Evolutionary conservation across 2,329 filamentous ascomycete species (phyloP).

Genomic region (Colletotrichum paranaense): DNA sequence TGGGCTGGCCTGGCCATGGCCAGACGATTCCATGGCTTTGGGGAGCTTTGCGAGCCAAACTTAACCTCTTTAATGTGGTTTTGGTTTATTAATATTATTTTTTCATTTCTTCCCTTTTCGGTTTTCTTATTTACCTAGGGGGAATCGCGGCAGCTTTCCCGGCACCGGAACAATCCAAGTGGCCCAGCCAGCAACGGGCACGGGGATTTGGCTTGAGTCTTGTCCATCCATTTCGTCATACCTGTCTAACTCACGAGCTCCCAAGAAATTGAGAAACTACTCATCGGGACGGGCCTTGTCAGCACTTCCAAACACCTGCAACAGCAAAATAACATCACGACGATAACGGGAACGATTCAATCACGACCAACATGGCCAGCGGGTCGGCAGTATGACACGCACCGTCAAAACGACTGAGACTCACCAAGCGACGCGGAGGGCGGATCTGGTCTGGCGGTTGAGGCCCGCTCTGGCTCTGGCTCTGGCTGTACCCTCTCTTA

Average conservation of each 20-base stretch:
- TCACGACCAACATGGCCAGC: conserved; percentile 23
- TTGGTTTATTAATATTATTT: neutral
- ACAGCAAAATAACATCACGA: neutral
- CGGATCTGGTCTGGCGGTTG: conserved; percentile 30
- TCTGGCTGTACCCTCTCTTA: conserved; percentile 26
- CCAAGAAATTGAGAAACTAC: neutral
- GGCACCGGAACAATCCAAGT: conserved; percentile 3
- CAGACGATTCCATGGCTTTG: conserved; percentile 30
- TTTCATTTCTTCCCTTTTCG: neutral
- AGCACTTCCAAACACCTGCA: neutral
- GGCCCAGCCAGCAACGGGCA: conserved; percentile 1
- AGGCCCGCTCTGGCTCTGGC: conserved; percentile 26
- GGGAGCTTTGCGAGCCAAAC: conserved; percentile 17
- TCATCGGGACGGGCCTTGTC: neutral
- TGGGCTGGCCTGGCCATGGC: conserved; percentile 10
- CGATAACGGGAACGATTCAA: neutral
- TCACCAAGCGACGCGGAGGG: conserved; percentile 29
- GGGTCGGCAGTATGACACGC: conserved; percentile 33
- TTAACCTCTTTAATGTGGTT: neutral
- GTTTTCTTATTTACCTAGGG: neutral
- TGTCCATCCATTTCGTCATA: conserved; percentile 28
- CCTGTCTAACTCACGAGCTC: neutral
- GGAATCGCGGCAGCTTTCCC: neutral
- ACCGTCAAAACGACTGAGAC: conserved; percentile 14
- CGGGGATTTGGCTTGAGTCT: neutral